Evolutionary conservation across 805 yeast species (phyloP), one percentile per base, ranked within the genome.

Genomic region (Vanderwaltozyma tropicalis): DNA sequence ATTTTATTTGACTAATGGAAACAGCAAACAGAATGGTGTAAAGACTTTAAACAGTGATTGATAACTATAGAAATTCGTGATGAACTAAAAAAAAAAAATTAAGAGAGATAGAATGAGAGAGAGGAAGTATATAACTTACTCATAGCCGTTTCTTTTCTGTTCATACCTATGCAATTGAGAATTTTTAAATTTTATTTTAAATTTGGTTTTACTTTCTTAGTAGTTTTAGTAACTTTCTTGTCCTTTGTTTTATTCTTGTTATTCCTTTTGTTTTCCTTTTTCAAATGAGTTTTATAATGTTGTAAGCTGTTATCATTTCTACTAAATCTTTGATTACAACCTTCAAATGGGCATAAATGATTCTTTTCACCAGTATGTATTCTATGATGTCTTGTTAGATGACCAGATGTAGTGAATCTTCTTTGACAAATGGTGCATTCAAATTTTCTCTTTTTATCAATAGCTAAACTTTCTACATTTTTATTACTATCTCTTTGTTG

Each of bases 271-370:
- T 14, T 16, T 24, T 28, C 20, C 17, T 57, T 63, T 44, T 71
- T 74, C 38, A 75, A 69, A 57, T 87, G 96, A 2, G 95, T 86
- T 55, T 86, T 76, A 58, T 72, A 84, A 54, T 87, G 96, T 57
- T 87, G 96, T 80, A 84, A 81, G 60, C 95, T 86, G 58, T 87
- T 87, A 58, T 87, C 96, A 56, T 86, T 95, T 51, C 96, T 72
- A 38, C 95, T 86, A 54, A 87, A 87, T 36, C 86, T 64, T 14
- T 94, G 88, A 5, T 66, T 70, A 63, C 96, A 87, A n/a, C 79
- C 78, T 17, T 79, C 80, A 60, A 70, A 77, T 0, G 95, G 94
- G 60, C 96, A 87, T 15, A 64, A 61, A 57, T 83, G 94, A 49
- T 84, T 86, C 49, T 88, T 72, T 49, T 86, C 95, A 16, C 96